A percentile compares a stretch with the other conserved stretches of the same genome.
These are phyloP conservation scores for Salvia miltiorrhiza DNA, from an alignment of 257 asterid species.

Conservation along the genomic window DNA sequence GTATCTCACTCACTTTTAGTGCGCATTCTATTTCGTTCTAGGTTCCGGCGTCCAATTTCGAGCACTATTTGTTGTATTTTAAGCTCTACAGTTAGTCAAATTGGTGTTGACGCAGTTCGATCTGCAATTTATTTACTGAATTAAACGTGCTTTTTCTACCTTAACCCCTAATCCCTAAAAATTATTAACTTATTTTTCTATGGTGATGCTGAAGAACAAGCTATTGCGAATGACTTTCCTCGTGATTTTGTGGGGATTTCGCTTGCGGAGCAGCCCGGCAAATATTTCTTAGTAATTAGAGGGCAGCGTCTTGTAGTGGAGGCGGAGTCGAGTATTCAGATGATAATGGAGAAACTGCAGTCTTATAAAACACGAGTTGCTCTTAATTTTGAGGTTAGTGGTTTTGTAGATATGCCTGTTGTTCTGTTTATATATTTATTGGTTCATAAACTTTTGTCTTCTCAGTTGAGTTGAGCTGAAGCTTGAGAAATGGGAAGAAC, in stretches of 20 bases:
- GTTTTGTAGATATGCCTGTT: conserved; percentile 6
- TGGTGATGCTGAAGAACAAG: conserved; percentile 44
- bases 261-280: conserved; percentile 75
- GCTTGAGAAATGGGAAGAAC: conserved; percentile 1
- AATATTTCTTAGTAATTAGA: conserved; percentile 65
- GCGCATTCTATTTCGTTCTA: neutral
- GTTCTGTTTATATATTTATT: too few species aligned
- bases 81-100: neutral
- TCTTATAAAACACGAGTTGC: conserved; percentile 87
- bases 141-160: neutral
- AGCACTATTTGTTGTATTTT: neutral
- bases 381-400: conserved; percentile 77
- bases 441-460: neutral
- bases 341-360: conserved; percentile 88
- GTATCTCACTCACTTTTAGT: conserved; percentile 27
- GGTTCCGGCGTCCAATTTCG: neutral
- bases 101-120: neutral
- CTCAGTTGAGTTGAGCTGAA: neutral
- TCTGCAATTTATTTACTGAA: neutral
- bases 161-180: neutral
- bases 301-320: conserved; percentile 77
- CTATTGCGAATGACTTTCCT: conserved; percentile 55
- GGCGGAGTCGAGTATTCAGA: conserved; percentile 77
- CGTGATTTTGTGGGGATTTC: conserved; percentile 82
- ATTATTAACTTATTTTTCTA: neutral